Evolutionary conservation across 2,329 filamentous ascomycete species (phyloP), one percentile per base, ranked within the genome.

Genomic region (Lasiodiplodia sp.): DNA sequence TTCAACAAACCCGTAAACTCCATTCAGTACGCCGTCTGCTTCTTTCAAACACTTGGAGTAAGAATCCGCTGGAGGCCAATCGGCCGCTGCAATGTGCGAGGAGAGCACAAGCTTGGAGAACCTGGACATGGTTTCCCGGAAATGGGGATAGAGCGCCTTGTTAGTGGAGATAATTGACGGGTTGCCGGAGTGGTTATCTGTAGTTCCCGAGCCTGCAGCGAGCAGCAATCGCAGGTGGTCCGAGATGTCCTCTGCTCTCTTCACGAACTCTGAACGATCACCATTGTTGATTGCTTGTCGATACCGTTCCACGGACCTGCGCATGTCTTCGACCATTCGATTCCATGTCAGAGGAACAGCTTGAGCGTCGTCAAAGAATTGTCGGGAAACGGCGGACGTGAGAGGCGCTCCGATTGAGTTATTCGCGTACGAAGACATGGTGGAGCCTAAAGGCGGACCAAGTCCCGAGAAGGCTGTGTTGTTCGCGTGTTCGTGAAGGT

Each of bases 141-240:
- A 99, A 80, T 98, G 94, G 28, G 96, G 96, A 77, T 98, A 98
- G 18, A 99, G 84, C 0, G 94, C 92, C 79, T 98, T 98, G 84
- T 99, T 99, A 5, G 93, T 96, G 7, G 94, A 97, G 70, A 99
- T 99, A 75, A 99, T 97, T n/a, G 96, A 98, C 4, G 96, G 96
- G 73, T 98, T 97, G 52, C 96, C 96, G 23, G 96, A 98, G 79
- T 99, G 96, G 77, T 99, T 99, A 81, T 99, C 96, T 0, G 96
- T 99, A 1, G 96, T 99, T 67, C 95, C 94, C 40, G 96, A 99
- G 10, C 94, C 96, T 67, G 96, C 96, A 37, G 94, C 94, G n/a
- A 99, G 88, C 8, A 99, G 87, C 72, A 98, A 86, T 67, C 96
- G 92, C 68, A 99, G 85, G 78, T 99, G 95, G 78, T 99, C 96